Evolutionary conservation across 2,329 filamentous ascomycete genomes (phyloP), one percentile per base, ranked within the genome.

Genomic region (Xylariomycetidae sp.): DNA sequence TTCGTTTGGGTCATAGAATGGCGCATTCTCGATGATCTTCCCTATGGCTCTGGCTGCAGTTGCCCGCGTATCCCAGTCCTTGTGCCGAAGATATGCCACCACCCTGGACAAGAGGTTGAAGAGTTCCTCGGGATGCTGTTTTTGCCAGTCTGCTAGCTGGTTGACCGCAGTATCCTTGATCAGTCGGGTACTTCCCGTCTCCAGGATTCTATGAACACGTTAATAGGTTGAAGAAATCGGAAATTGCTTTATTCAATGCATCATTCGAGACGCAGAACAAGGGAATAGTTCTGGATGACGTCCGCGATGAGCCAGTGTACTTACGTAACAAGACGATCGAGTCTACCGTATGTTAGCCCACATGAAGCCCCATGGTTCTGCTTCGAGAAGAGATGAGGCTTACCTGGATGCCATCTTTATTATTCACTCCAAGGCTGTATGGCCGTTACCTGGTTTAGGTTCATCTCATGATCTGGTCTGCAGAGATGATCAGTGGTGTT

Each of bases 101-200:
- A 98, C 89, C 40, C 90, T 77, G 18, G 88, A 90, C 10, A 98
- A 74, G 6, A 98, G 74, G 56, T 97, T 96, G 65, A 97, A 97
- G 2, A 98, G 71, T 61, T 98, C 94, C 64, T 98, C 90, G 0
- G 92, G 92, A 53, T 97, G 92, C 60, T 92, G 86, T 59, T 96
- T 97, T 64, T 98, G 94, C 62, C 95, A 92, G 64, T 98, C 92
- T 42, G 89, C 92, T 44, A 98, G 75, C 65, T 98, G 92, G 56
- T 94, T 88, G 42, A 94, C 92, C 42, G 92, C 94, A 43, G 92
- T 98, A 57, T 96, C 94, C 49, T 94, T 83, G 57, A 98, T 97
- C 48, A 98, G 73, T 57, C 85, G 83, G 40, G 92, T 98, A 66
- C 90, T 97, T 51, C 92, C 92, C 37, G 92, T 97, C 73, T 98